These are phyloP conservation scores for Brassica rapa DNA, from an alignment of 345 rosid species.

Conservation along the genomic window DNA sequence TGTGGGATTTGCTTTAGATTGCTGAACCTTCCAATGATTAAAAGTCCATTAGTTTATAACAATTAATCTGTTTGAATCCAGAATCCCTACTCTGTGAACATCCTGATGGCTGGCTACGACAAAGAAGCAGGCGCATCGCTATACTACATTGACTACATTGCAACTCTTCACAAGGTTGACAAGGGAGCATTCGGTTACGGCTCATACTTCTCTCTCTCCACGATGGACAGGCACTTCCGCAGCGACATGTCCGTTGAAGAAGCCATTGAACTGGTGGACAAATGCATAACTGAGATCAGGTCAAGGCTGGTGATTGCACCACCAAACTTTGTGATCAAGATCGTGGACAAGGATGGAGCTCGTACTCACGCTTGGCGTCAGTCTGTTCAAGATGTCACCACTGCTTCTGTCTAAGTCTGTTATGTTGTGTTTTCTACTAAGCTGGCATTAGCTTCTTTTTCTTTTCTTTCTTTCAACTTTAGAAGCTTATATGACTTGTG, in stretches of 20 bases:
- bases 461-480: neutral
- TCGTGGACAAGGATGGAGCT: slow-evolving; percentile 90
- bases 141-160: too few relatives aligned
- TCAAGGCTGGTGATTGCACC: slow-evolving; percentile 93
- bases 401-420: slow-evolving; percentile 36
- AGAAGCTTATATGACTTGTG: neutral
- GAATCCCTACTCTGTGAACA: slow-evolving; percentile 89
- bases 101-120: slow-evolving; percentile 87
- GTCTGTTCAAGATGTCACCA: slow-evolving; percentile 60
- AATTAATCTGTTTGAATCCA: slow-evolving; percentile 33
- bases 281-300: slow-evolving; percentile 85
- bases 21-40: neutral
- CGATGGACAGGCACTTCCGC: slow-evolving; percentile 95
- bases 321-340: slow-evolving; percentile 90
- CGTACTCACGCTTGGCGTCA: slow-evolving; percentile 81
- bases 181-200: slow-evolving; percentile 98
- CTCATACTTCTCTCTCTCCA: slow-evolving; percentile 79
- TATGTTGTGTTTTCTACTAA: slow-evolving; percentile 2
- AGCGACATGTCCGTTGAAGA: slow-evolving; percentile 90
- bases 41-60: neutral
- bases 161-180: slow-evolving; percentile 33
- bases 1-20: neutral
- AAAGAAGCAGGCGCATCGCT: too few relatives aligned
- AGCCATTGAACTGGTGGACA: slow-evolving; percentile 78
- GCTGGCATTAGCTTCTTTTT: slow-evolving; percentile 1